Base-by-base conservation (phyloP, 805 yeast genomes). In the Candida ortonii region DNA sequence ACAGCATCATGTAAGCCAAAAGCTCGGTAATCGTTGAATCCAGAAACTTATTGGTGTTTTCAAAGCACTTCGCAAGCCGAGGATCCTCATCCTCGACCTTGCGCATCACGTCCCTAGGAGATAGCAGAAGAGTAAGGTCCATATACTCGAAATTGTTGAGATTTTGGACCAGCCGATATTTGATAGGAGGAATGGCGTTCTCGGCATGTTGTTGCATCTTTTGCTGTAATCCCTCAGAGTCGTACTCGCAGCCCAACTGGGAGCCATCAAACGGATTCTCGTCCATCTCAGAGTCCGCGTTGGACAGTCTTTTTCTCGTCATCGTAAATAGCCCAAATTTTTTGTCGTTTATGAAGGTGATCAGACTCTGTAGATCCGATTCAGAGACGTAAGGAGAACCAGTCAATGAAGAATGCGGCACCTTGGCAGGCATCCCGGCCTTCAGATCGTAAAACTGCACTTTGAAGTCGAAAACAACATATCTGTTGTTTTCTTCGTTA, bases 401-500 rank as follows among this genome's bases (percentile, higher is more conserved):
- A 2, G 73, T 69, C 1, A 71, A 51, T 5, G 84, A 71, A 44
- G 73, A 57, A 3, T 65, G 66, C 4, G 86, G 75, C 25, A 70
- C 53, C 18, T 58, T 50, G 0, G 71, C 36, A 3, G 77, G 86
- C 27, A 71, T 55, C 4, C 64, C 61, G 1, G 85, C 86, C 43
- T 68, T 76, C 39, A 82, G 56, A 44, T 83, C 83, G 39, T 66
- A 68, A 49, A 84, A 78, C 37, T 75, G 76, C 17, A 84, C 67
- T 43, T 75, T 80, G 43, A 80, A 68, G 53, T 83, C 85, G 38
- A 84, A 67, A 18, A 84, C 76, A 22, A 82, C 76, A 52, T 84
- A 84, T 48, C 70, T 70, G 32, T 61, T 43, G 52, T 55, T 29
- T 50, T 51, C 40, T 43, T 48, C 33, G 11, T 15, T 6, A 11